phyloP scores from a whole-genome alignment of 192 early-diverging fungal genomes.

The Oehlia diaphana region DNA sequence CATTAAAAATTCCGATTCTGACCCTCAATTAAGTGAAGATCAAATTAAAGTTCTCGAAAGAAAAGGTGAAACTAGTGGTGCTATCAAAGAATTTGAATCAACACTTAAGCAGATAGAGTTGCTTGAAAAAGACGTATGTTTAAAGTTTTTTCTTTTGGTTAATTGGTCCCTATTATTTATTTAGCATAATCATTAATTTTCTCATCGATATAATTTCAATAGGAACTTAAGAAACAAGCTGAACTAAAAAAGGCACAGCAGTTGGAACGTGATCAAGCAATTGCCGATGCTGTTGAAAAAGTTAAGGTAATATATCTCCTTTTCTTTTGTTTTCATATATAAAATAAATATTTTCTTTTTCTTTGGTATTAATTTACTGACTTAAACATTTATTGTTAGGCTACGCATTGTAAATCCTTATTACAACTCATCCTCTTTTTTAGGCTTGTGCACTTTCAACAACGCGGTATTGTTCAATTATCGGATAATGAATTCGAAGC shows the following conservation, averaged over 20 bases:
- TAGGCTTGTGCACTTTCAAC: slow-evolving; percentile 9
- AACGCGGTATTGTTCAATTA: background rate
- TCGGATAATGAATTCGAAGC: slow-evolving; percentile 4
- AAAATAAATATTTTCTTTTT: background rate
- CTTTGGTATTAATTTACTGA: background rate
- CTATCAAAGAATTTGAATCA: slow-evolving; percentile 10
- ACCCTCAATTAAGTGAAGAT: background rate
- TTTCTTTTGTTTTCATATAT: background rate
- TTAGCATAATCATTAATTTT: background rate
- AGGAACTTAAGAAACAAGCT: slow-evolving; percentile 15
- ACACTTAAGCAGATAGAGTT: background rate
- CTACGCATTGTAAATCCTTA: background rate
- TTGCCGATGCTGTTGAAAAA: slow-evolving; percentile 21
- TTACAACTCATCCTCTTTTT: slow-evolving; percentile 20
- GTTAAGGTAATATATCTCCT: background rate
- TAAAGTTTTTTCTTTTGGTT: background rate
- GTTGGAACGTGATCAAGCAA: slow-evolving; percentile 12
- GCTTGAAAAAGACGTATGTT: slow-evolving; percentile 16
- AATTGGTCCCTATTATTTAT: background rate
- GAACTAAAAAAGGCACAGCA: slow-evolving; percentile 17
- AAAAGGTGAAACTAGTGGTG: slow-evolving; percentile 11
- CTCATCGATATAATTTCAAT: background rate
- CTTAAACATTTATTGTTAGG: background rate
- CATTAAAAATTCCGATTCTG: background rate
- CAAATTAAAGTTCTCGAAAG: slow-evolving; percentile 14